A percentile compares a stretch with the other conserved stretches of the same genome.
phyloP scores from a whole-genome alignment of 2,329 filamentous ascomycete species.

The Penicillium rolfsii region DNA sequence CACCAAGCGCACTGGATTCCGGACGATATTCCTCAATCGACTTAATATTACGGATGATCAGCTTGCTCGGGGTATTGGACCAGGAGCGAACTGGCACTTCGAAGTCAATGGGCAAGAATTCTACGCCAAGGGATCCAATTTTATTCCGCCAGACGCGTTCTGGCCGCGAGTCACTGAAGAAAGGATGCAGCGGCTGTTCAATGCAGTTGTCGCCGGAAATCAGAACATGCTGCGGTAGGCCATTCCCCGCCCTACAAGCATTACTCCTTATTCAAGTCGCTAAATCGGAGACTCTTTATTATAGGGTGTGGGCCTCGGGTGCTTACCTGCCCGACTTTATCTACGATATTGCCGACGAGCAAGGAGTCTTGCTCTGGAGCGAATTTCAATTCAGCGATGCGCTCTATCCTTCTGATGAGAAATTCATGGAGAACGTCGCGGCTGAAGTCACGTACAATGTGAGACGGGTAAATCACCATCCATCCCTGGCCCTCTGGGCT shows the following conservation, averaged over 20 bases:
- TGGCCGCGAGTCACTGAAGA: conserved; percentile 62
- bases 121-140: conserved; percentile 67
- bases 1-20: conserved; percentile 62
- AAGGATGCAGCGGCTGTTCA: conserved; percentile 58
- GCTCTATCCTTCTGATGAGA: conserved; percentile 59
- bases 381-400: conserved; percentile 67
- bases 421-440: conserved; percentile 60
- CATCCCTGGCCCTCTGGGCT: conserved; percentile 58
- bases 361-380: conserved; percentile 64
- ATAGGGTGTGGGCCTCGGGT: conserved; percentile 60
- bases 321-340: conserved; percentile 65
- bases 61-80: conserved; percentile 57
- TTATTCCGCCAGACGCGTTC: conserved; percentile 66
- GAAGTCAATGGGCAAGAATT: conserved; percentile 67
- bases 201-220: conserved; percentile 60
- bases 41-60: conserved; percentile 59
- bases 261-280: not conserved
- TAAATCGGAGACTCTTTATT: not conserved
- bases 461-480: conserved; percentile 64
- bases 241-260: not conserved
- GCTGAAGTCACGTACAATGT: conserved; percentile 64
- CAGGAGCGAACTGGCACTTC: conserved; percentile 65
- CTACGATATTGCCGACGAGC: conserved; percentile 65
- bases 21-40: conserved; percentile 64
- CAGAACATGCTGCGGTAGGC: conserved; percentile 63